Evolutionary conservation across 345 rosid genomes (phyloP).

Genomic region (Hibiscus syriacus): DNA sequence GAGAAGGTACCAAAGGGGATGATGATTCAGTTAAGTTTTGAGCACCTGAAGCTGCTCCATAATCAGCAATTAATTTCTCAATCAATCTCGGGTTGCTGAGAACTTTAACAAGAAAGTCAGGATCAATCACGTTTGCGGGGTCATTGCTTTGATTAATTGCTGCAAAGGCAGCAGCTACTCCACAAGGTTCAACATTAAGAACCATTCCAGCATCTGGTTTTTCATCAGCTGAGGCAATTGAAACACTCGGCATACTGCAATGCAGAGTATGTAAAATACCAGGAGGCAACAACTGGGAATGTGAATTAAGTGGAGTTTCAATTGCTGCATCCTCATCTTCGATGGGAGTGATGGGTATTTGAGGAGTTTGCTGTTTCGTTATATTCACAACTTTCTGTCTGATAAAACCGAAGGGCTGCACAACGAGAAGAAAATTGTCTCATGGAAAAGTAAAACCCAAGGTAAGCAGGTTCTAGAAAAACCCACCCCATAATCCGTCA

Average conservation of each 20-base stretch:
- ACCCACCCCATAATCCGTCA: not conserved
- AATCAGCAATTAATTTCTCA: no score
- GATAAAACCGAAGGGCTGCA: conserved; percentile 56
- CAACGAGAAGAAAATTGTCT: conserved; percentile 10
- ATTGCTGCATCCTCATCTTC: conserved; percentile 70
- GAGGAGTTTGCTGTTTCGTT: conserved; percentile 39
- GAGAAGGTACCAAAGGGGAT: conserved; percentile 13
- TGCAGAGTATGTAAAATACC: conserved; percentile 23
- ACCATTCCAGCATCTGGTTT: conserved; percentile 23
- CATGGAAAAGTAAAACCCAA: conserved; percentile 8
- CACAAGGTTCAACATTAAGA: conserved; percentile 45
- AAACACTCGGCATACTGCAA: conserved; percentile 16
- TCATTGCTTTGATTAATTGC: conserved; percentile 60
- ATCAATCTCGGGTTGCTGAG: no score
- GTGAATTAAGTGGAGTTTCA: conserved; percentile 34
- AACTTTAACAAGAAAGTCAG: conserved; percentile 66
- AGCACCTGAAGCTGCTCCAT: no score
- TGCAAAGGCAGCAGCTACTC: conserved; percentile 56
- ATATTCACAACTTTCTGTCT: conserved; percentile 35
- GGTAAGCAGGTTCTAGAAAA: not conserved
- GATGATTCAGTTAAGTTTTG: conserved; percentile 22
- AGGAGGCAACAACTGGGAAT: conserved; percentile 22
- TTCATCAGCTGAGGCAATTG: conserved; percentile 21
- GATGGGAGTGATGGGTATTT: no score
- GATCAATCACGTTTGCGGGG: conserved; percentile 63